A percentile compares a stretch with the other conserved stretches of the same genome.
phyloP scores from a whole-genome alignment of 208 protist genomes.

The Sergeia podlipaevii region DNA sequence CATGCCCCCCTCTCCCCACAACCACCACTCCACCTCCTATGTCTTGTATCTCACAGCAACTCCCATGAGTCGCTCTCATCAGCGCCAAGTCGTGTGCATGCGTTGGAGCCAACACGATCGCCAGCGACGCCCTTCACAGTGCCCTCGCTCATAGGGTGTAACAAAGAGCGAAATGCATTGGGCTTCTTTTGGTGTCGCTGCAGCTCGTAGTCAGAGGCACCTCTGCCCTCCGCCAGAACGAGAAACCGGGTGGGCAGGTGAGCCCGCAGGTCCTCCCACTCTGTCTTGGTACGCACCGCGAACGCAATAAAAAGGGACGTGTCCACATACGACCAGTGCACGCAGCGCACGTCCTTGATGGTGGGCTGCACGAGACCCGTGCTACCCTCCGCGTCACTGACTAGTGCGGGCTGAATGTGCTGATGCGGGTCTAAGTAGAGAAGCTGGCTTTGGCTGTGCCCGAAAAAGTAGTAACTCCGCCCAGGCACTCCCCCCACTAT shows the following conservation, averaged over 20 bases:
- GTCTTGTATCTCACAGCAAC: too few species aligned
- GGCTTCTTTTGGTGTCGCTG: constrained; percentile 5
- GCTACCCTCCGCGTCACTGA: constrained; percentile 6
- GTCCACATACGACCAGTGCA: constrained; percentile 54
- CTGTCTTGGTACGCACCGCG: constrained; percentile 19
- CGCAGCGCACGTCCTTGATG: constrained; percentile 31
- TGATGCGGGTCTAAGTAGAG: constrained; percentile 79
- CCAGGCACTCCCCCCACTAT: constrained; percentile 61
- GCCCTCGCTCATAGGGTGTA: constrained; percentile 2
- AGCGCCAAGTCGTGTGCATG: too few species aligned
- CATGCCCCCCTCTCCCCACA: too few species aligned
- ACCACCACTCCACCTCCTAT: too few species aligned
- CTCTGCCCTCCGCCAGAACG: constrained; percentile 19
- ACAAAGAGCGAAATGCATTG: constrained; percentile 17
- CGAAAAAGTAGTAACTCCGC: constrained; percentile 77
- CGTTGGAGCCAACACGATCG: too few species aligned
- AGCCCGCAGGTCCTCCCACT: constrained; percentile 34
- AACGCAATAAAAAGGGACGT: constrained; percentile 75
- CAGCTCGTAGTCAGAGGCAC: constrained; percentile 13
- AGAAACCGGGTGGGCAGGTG: constrained; percentile 31
- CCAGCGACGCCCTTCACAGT: background rate
- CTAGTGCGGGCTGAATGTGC: constrained; percentile 35
- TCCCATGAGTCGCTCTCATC: too few species aligned
- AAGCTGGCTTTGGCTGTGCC: constrained; percentile 42
- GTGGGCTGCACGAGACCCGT: constrained; percentile 26